A percentile compares a stretch with the other conserved stretches of the same genome.
Evolutionary conservation across 2,329 filamentous ascomycete genomes (phyloP).

Genomic region (Penicillium glabrum): DNA sequence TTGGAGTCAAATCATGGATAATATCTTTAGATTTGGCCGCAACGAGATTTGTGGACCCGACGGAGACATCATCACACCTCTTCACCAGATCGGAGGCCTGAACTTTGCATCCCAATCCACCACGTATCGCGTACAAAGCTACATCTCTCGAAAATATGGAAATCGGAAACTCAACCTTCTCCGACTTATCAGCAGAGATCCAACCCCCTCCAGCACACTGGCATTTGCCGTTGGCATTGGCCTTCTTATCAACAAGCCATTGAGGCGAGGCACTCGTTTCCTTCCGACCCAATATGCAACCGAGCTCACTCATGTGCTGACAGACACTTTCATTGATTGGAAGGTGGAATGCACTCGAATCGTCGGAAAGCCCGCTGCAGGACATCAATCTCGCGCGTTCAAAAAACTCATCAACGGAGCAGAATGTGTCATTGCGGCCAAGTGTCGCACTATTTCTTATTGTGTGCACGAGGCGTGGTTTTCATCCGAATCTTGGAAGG

Average conservation of each 20-base stretch:
- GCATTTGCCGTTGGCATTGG: not conserved
- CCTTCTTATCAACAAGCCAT: not conserved
- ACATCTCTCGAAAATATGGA: not conserved
- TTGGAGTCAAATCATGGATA: not conserved
- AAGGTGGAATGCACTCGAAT: not conserved
- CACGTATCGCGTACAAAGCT: not conserved
- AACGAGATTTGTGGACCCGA: not conserved
- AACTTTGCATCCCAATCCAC: not conserved
- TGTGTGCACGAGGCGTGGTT: not conserved
- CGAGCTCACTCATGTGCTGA: not conserved
- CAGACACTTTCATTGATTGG: not conserved
- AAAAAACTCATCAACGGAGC: not conserved
- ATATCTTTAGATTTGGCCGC: not conserved
- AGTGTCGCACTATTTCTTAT: not conserved
- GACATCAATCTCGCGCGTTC: not conserved
- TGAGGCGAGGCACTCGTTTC: not conserved
- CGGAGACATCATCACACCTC: not conserved
- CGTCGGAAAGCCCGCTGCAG: not conserved
- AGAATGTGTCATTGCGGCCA: not conserved
- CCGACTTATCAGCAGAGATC: not conserved
- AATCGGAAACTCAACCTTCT: not conserved
- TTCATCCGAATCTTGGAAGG: not conserved
- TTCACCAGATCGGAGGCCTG: not conserved
- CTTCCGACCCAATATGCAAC: not conserved
- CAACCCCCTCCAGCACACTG: not conserved